Percentiles rank a stretch among this genome's conserved stretches.
Conservation (phyloP, 495 filamentous ascomycete species). For the Zalerion maritima region DNA sequence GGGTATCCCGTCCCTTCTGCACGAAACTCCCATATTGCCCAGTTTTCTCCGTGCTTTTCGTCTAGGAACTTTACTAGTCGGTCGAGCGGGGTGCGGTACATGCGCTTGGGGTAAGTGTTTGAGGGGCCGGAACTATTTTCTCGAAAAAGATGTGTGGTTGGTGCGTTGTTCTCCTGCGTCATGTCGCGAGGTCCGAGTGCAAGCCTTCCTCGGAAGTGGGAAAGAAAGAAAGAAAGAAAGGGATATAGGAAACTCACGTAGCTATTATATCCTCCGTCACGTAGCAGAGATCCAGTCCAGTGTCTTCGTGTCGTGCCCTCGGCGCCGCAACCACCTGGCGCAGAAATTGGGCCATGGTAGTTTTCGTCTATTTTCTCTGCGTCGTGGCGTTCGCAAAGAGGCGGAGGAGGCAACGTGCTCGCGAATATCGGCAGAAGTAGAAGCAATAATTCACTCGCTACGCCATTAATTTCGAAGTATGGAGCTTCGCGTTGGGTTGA, state of each 20-base stretch:
- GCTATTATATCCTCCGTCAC: conserved; percentile 65
- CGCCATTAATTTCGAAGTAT: too few species aligned
- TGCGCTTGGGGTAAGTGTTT: conserved; percentile 71
- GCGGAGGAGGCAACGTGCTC: too few species aligned
- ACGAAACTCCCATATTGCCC: conserved; percentile 95
- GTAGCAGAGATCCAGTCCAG: conserved; percentile 89
- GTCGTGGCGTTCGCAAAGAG: too few species aligned
- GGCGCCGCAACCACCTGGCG: conserved; percentile 58
- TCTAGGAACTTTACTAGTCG: conserved; percentile 76
- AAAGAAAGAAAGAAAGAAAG: conserved; percentile 2
- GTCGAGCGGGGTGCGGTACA: conserved; percentile 86
- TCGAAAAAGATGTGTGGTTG: too few species aligned
- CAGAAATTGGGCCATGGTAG: conserved; percentile 37
- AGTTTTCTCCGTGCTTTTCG: conserved; percentile 60
- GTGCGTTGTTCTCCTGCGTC: too few species aligned
- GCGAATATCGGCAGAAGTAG: too few species aligned
- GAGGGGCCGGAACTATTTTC: conserved; percentile 59
- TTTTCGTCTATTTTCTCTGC: too few species aligned
- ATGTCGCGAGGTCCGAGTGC: too few species aligned
- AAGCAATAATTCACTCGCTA: too few species aligned
- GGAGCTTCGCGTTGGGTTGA: too few species aligned
- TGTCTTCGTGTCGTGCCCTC: conserved; percentile 65
- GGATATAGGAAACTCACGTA: conserved; percentile 29
- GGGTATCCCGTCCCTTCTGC: conserved; percentile 94
- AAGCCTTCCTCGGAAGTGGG: too few species aligned